A percentile compares a stretch with the other conserved stretches of the same genome.
phyloP scores from a whole-genome alignment of 2,329 filamentous ascomycete genomes.

The Microascus cirrosus region DNA sequence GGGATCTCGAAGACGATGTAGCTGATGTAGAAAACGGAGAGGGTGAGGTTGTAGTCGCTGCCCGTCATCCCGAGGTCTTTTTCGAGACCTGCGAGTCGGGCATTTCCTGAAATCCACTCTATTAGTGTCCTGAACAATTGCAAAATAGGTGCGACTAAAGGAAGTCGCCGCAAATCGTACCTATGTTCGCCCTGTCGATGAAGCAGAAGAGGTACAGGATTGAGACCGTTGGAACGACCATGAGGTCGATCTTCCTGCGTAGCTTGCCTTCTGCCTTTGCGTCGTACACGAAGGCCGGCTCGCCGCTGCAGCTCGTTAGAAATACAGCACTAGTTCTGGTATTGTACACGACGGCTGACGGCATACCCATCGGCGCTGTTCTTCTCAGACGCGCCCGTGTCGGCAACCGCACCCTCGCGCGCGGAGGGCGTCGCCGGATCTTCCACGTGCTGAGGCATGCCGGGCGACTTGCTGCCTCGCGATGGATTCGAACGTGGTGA shows the following conservation, averaged over 20 bases:
- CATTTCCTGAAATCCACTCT: slow-evolving; percentile 33
- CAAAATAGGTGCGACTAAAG: not conserved
- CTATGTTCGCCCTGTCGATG: slow-evolving; percentile 39
- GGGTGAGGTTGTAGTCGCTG: slow-evolving; percentile 47
- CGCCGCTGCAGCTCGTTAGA: too few species aligned
- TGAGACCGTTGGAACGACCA: slow-evolving; percentile 45
- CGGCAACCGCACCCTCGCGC: slow-evolving; percentile 24
- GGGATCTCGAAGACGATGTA: slow-evolving; percentile 59
- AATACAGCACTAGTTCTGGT: too few species aligned
- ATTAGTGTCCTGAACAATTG: not conserved
- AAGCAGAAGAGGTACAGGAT: slow-evolving; percentile 53
- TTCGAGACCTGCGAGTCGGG: slow-evolving; percentile 45
- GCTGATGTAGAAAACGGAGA: slow-evolving; percentile 52
- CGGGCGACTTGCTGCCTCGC: too few species aligned
- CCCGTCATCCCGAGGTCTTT: slow-evolving; percentile 39
- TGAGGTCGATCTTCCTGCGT: slow-evolving; percentile 45
- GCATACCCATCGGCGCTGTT: too few species aligned
- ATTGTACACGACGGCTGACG: too few species aligned
- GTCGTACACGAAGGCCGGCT: slow-evolving; percentile 1
- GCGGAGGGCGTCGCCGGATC: too few species aligned
- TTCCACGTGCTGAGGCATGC: too few species aligned
- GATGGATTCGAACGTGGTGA: too few species aligned
- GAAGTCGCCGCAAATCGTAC: not conserved
- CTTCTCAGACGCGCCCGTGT: slow-evolving; percentile 20
- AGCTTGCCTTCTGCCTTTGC: slow-evolving; percentile 17